Base-by-base conservation (phyloP, 148 eudicot species). In the Nepenthes mirabilis region DNA sequence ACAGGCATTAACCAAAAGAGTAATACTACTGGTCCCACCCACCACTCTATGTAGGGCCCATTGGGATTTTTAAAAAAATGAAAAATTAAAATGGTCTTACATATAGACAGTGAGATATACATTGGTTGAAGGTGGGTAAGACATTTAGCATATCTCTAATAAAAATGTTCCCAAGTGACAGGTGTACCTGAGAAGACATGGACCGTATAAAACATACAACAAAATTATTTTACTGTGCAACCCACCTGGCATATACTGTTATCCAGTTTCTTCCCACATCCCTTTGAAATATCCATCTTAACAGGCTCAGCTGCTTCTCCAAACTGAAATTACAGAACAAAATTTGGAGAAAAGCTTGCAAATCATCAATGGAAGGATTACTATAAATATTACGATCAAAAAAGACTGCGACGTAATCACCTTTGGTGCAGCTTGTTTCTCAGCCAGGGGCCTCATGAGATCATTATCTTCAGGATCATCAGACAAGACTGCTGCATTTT, bases 361-460 rank as follows among this genome's bases (percentile, higher is more conserved):
- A 47, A 33, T 55, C 37, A 34, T 23, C 43, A 60, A 7, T 5
- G 36, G 2, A 55, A 54, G 33, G 40, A 11, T 54, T 35, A 56
- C 2, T 32, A 52, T 36, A 60, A 54, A 54, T 14, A 54, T 54
- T 33, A 33, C 33, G 14, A 12, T 2, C 11, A 14, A 23, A 54
- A 54, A 54, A 54, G 34, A 1, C 7, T 2, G 7, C 37, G 35
- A 56, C 23, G 50, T 47, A 61, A 61, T 65, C 62, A 78, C 74
- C 73, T 67, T 77, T 55, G 74, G 63, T 54, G 62, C 60, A 55
- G 64, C 77, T 55, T 65, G 70, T 63, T 57, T 62, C 56, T 61
- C 81, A 69, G 69, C 48, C 8, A 67, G 33, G n/a, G 54, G 67
- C 37, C 32, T 47, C 4, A 69, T 50, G 45, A 37, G 58, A 36